Evolutionary conservation across 2,329 filamentous ascomycete genomes (phyloP).

Genomic region (Aureobasidium sp.): DNA sequence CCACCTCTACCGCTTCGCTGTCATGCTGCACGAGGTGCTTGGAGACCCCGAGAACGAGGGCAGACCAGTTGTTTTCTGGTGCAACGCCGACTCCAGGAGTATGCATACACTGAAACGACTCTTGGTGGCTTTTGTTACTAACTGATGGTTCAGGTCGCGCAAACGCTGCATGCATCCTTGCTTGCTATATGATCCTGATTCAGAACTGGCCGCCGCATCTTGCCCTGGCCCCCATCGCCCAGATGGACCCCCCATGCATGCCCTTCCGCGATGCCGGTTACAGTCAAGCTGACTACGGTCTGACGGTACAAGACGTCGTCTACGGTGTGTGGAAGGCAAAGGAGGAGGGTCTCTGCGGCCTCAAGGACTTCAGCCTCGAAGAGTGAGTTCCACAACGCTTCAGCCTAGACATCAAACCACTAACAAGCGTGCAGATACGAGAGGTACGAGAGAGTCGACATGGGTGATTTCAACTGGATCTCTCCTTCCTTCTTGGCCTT

Average conservation of each 20-base stretch:
- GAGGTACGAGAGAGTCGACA: constrained; percentile 87
- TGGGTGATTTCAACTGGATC: constrained; percentile 99
- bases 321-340: constrained; percentile 99
- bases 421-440: constrained; percentile 56
- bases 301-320: constrained; percentile 94
- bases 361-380: constrained; percentile 91
- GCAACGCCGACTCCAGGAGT: constrained; percentile 83
- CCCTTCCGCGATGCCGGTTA: constrained; percentile 97
- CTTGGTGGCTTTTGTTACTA: constrained; percentile 17
- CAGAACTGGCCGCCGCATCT: constrained; percentile 96
- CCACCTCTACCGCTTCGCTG: constrained; percentile 91
- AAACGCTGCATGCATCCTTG: constrained; percentile 89
- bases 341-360: constrained; percentile 81
- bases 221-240: constrained; percentile 87
- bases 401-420: not conserved
- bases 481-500: constrained; percentile 93
- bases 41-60: constrained; percentile 86
- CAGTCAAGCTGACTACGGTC: constrained; percentile 92
- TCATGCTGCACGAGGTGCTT: constrained; percentile 90
- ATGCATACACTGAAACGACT: constrained; percentile 32
- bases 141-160: constrained; percentile 56
- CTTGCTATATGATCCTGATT: constrained; percentile 98
- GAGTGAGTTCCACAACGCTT: constrained; percentile 46
- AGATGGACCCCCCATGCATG: constrained; percentile 96
- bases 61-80: constrained; percentile 91